Base-by-base conservation (phyloP, 2,329 filamentous ascomycete species). In the Ascochyta viciae-villosae region DNA sequence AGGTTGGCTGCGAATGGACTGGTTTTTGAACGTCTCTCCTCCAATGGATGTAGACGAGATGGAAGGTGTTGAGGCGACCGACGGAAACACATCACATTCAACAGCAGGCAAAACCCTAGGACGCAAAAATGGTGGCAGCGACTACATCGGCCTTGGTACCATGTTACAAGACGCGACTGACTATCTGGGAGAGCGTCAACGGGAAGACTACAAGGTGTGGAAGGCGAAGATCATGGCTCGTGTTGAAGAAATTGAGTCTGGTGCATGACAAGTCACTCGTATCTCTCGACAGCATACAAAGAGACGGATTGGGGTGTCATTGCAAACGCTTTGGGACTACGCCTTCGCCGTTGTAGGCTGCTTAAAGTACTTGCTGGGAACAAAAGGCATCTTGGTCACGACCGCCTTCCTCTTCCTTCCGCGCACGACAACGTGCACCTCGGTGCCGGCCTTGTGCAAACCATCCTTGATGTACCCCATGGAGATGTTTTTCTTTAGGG, bases 381-480 rank as follows among this genome's bases (percentile, higher is more conserved):
- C 84, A 76, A 96, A 96, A 1, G 93, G 93, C 92, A 96, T 95
- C 81, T 93, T 93, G 8, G 87, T 84, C 29, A 96, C 89, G 3
- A 85, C 84, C 1, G 88, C 92, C 77, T 87, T 87, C 67, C 91
- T 86, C 72, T 85, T 81, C 79, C 88, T 90, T 19, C 92, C 92
- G 49, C 93, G 82, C 2, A 96, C 88, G 35, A 91, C 75, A 4
- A 96, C 87, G 16, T 87, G 84, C 6, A 96, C 80, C 78, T 94
- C 88, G 1, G 92, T 96, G 10, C 92, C 92, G 29, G 85, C 82
- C 83, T 96, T 96, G 76, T 96, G 91, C 73, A 88, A 78, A 0
- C 91, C 91, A 61, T 90, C 87, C 77, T 87, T 86, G 71, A 97
- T 82, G 73, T 96, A 96, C 0, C 89, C 95, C 95, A 99, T 99